phyloP scores from a whole-genome alignment of 345 rosid species.

The Populus simonii region DNA sequence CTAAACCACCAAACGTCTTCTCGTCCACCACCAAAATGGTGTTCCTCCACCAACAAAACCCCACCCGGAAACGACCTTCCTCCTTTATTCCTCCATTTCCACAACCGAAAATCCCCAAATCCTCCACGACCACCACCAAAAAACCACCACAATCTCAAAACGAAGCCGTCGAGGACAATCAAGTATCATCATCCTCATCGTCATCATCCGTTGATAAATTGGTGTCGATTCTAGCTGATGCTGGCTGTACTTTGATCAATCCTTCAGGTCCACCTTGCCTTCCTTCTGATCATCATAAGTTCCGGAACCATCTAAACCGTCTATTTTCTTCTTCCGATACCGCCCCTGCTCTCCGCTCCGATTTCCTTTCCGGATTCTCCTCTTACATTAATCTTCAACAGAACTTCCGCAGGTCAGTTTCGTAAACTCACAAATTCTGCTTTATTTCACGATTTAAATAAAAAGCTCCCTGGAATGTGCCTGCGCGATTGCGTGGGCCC shows the following conservation, averaged over 20 bases:
- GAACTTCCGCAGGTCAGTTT: slow-evolving; percentile 53
- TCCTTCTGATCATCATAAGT: slow-evolving; percentile 53
- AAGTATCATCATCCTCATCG: neutral
- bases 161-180: neutral
- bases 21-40: slow-evolving; percentile 38
- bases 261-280: slow-evolving; percentile 61
- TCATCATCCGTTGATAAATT: slow-evolving; percentile 39
- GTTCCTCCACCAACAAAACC: slow-evolving; percentile 46
- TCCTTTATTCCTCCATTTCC: slow-evolving; percentile 36
- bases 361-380: slow-evolving; percentile 53
- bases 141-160: neutral
- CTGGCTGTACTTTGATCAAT: slow-evolving; percentile 66
- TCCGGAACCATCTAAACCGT: slow-evolving; percentile 59
- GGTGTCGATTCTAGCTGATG: slow-evolving; percentile 62
- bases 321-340: slow-evolving; percentile 38
- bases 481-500: no score
- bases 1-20: no score
- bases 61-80: slow-evolving; percentile 45
- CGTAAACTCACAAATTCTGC: neutral
- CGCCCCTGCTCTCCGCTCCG: slow-evolving; percentile 33
- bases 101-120: slow-evolving; percentile 41
- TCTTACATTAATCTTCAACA: slow-evolving; percentile 46
- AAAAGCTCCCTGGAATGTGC: no score
- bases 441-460: no score
- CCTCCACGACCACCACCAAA: slow-evolving; percentile 19